Evolutionary conservation across 305 asterid genomes (phyloP), one percentile per base, ranked within the genome.

Genomic region (Rubia occidens): DNA sequence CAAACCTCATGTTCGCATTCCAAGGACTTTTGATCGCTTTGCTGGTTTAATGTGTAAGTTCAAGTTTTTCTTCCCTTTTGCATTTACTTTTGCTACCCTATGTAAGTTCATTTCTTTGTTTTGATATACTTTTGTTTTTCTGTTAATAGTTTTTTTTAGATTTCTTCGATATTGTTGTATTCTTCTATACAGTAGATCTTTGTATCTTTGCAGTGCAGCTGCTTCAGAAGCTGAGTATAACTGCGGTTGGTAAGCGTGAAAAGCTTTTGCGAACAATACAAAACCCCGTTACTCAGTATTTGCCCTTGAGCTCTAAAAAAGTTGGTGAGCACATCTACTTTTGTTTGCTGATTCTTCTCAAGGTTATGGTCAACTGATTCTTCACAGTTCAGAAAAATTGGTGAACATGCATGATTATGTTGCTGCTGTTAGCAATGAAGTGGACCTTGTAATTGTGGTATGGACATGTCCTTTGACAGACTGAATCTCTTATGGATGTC

Each of bases 11-110:
- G 92, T 85, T 60, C 97, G 97, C 68, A 86, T 93, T 82, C 97
- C 98, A 4, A 88, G 98, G 79, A 90, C 97, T 18, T 90, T 85
- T 71, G 87, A 86, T 76, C 82, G 97, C 35, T 94, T 94, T 68
- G 66, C 91, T 71, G 98, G 98, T 61, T 82, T 94, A 78, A 90
- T 93, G 85, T 88, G 98, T 93, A 78, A 87, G 97, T 84, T 55
- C 40, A 17, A 44, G 37, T 51, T 43, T 43, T 51, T 56, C 32
- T 42, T 56, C 58, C 49, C 17, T 7, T 60, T 37, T 11, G 8
- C 47, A 43, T 8, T 35, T 42, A 37, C 21, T 56, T 69, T 47
- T 51, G 64, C 26, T 71, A 17, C 35, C 44, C 61, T 39, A 5
- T 14, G 61, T 18, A 18, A 59, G 40, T 14, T 14, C 9, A 64